These are phyloP conservation scores for Cyberlindnera xishuangbannaensis DNA, from an alignment of 805 yeast species.

Conservation along the genomic window DNA sequence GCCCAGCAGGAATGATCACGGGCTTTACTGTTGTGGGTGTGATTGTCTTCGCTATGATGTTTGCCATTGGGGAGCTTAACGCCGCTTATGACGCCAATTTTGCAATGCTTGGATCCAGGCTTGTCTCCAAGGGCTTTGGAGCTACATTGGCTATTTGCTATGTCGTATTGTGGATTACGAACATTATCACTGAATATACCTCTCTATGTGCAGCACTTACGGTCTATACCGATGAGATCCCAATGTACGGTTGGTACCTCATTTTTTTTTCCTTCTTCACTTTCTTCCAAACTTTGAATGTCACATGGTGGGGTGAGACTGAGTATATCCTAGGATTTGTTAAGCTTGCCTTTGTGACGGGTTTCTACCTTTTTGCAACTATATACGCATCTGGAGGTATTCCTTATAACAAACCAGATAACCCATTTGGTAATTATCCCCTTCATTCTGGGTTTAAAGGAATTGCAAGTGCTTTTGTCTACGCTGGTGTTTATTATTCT, in stretches of 20 bases:
- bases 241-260: constrained; percentile 49
- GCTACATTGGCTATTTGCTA: constrained; percentile 50
- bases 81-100: constrained; percentile 50
- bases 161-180: constrained; percentile 51
- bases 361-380: constrained; percentile 47
- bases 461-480: constrained; percentile 55
- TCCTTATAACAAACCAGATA: constrained; percentile 27
- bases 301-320: constrained; percentile 49
- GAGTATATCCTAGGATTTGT: constrained; percentile 48
- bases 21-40: constrained; percentile 50
- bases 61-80: constrained; percentile 49
- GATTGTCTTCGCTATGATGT: constrained; percentile 49
- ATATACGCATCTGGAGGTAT: constrained; percentile 39
- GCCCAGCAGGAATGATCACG: constrained; percentile 47
- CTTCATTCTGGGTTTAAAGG: constrained; percentile 45
- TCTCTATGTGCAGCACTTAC: constrained; percentile 44
- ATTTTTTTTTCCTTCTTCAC: constrained; percentile 49
- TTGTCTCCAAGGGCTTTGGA: constrained; percentile 51
- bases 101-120: constrained; percentile 44
- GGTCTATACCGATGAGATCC: constrained; percentile 46
- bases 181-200: constrained; percentile 49
- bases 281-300: constrained; percentile 45
- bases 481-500: constrained; percentile 71
- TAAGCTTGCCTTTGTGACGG: constrained; percentile 41
- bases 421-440: constrained; percentile 29